phyloP scores from a whole-genome alignment of 352 stramenopile species.

The Globisporangium abappressorium region DNA sequence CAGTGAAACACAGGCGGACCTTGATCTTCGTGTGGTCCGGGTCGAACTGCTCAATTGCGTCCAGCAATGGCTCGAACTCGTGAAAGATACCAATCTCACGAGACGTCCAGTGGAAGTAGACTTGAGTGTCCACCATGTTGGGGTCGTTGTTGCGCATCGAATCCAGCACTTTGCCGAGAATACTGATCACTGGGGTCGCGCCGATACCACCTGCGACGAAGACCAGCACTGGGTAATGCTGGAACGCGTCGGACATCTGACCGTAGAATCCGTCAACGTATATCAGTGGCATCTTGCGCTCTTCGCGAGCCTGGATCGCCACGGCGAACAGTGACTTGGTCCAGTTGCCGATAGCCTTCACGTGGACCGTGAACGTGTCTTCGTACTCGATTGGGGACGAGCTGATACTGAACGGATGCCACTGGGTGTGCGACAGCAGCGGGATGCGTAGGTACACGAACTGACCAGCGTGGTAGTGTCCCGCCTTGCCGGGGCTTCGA shows the following conservation, averaged over 20 bases:
- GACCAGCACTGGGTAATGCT: slow-evolving; percentile 77
- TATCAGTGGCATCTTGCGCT: slow-evolving; percentile 77
- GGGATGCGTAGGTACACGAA: slow-evolving; percentile 79
- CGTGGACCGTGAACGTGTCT: slow-evolving; percentile 81
- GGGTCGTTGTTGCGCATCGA: slow-evolving; percentile 78
- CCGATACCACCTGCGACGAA: slow-evolving; percentile 86
- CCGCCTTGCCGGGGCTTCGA: slow-evolving; percentile 63
- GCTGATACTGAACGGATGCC: slow-evolving; percentile 86
- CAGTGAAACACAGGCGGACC: slow-evolving; percentile 74
- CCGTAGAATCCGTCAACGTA: slow-evolving; percentile 85
- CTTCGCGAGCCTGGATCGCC: slow-evolving; percentile 71
- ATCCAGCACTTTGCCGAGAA: slow-evolving; percentile 85
- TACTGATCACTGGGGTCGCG: slow-evolving; percentile 85
- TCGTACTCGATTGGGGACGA: slow-evolving; percentile 83
- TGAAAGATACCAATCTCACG: slow-evolving; percentile 83
- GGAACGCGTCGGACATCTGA: slow-evolving; percentile 81
- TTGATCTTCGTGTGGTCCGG: slow-evolving; percentile 65
- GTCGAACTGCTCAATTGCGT: slow-evolving; percentile 75
- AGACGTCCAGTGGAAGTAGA: slow-evolving; percentile 86
- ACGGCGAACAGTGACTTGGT: slow-evolving; percentile 74
- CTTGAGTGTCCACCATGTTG: slow-evolving; percentile 60
- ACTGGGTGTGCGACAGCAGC: slow-evolving; percentile 68
- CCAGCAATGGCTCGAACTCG: slow-evolving; percentile 78
- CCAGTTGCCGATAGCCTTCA: slow-evolving; percentile 75
- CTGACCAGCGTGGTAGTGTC: slow-evolving; percentile 80